phyloP scores from a whole-genome alignment of 352 stramenopile genomes.

The Globisporangium splendens region DNA sequence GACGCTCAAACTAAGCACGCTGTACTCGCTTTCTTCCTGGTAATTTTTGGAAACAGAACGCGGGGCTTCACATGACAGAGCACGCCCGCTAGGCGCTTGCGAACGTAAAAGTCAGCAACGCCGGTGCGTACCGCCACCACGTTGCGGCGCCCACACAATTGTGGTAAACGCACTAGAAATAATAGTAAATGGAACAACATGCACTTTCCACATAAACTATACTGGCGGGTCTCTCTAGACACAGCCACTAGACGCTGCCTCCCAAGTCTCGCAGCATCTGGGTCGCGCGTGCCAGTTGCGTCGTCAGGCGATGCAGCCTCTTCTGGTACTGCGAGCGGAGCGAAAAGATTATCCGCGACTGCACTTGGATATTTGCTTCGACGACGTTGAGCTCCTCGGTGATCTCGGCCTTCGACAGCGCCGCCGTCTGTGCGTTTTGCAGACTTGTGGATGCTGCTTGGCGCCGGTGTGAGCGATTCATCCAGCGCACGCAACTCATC shows the following conservation, averaged over 20 bases:
- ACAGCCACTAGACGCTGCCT: conserved; percentile 8
- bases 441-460: conserved; percentile 31
- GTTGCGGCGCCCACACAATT: conserved; percentile 52
- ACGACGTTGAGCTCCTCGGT: conserved; percentile 33
- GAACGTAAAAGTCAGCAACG: conserved; percentile 68
- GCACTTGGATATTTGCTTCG: conserved; percentile 35
- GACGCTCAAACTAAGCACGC: no score
- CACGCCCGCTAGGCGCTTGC: conserved; percentile 63
- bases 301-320: conserved; percentile 39
- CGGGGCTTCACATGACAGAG: conserved; percentile 59
- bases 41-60: conserved; percentile 27
- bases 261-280: conserved; percentile 31
- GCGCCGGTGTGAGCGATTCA: conserved; percentile 58
- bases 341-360: conserved; percentile 42
- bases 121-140: conserved; percentile 61
- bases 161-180: conserved; percentile 33
- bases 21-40: background rate
- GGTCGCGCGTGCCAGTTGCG: conserved; percentile 30
- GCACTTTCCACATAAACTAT: background rate
- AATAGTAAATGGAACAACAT: background rate
- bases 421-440: conserved; percentile 30
- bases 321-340: conserved; percentile 50
- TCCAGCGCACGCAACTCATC: conserved; percentile 67
- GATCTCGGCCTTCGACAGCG: conserved; percentile 49
- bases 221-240: conserved; percentile 9